A percentile compares a stretch with the other conserved stretches of the same genome.
Evolutionary conservation across 2,329 filamentous ascomycete genomes (phyloP).

Genomic region (Fusarium sp.): DNA sequence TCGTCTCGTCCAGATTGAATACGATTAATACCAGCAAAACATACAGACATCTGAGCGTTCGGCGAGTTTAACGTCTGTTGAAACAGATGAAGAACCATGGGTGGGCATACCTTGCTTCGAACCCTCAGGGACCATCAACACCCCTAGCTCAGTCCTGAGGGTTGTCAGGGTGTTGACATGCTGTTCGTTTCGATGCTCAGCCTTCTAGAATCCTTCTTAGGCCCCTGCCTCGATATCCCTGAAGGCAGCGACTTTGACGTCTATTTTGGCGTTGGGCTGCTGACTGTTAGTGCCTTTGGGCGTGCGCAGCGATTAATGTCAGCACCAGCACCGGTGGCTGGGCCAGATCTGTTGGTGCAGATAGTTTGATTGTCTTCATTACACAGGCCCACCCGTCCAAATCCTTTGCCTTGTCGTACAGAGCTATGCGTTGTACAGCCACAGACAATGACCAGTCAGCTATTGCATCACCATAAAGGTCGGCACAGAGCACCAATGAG

Average conservation of each 20-base stretch:
- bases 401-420: slow-evolving; percentile 22
- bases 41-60: not conserved
- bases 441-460: slow-evolving; percentile 27
- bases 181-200: slow-evolving; percentile 30
- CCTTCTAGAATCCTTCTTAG: slow-evolving; percentile 46
- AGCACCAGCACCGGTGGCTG: slow-evolving; percentile 24
- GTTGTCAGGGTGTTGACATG: slow-evolving; percentile 5
- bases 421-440: slow-evolving; percentile 4
- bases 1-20: slow-evolving; percentile 11
- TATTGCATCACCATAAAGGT: slow-evolving; percentile 22
- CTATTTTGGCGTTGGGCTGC: slow-evolving; percentile 26
- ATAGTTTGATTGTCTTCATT: slow-evolving; percentile 32
- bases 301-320: slow-evolving; percentile 29
- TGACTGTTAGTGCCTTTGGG: slow-evolving; percentile 21
- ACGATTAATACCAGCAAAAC: not conserved
- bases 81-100: not conserved
- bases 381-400: slow-evolving; percentile 23
- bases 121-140: slow-evolving; percentile 13
- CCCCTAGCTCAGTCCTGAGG: slow-evolving; percentile 27
- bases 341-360: slow-evolving; percentile 11
- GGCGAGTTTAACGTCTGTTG: not conserved
- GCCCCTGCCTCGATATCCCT: slow-evolving; percentile 32
- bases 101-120: slow-evolving; percentile 17
- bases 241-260: slow-evolving; percentile 28
- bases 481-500: slow-evolving; percentile 14